Evolutionary conservation across 371 early-diverging fungal species (phyloP), one percentile per base, ranked within the genome.

Genomic region (Mortierella sp.): DNA sequence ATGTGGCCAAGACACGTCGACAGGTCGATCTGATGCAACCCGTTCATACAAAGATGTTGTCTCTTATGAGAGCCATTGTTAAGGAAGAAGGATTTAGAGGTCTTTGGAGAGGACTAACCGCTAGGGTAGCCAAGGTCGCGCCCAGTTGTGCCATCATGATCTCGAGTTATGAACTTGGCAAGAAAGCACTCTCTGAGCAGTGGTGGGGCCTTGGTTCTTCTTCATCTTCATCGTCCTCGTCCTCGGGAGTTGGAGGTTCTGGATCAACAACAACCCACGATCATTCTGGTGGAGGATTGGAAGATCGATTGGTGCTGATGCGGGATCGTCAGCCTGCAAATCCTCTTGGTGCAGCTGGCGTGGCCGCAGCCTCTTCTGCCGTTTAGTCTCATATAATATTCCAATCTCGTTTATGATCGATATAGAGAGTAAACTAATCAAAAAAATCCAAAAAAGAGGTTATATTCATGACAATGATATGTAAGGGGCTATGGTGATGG

Each of bases 101-200:
- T 3, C 78, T 97, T 24, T 94, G 92, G 69, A 73, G 87, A 47
- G 87, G 87, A 14, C 82, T 87, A 34, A 80, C 87, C 0, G 94
- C 97, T 0, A 70, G 98, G 43, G 81, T 97, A 8, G 89, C 91
- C 52, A 97, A 96, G 76, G 92, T 97, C 21, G 96, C 95, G 19
- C 97, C 97, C 17, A 92, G 96, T 9, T 97, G 98, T 79, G 98
- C 96, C 0, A 94, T 98, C 53, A 97, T 97, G 97, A 96, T 98
- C 26, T 90, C 92, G 6, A 83, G 84, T 15, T 94, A 94, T 60
- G 94, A 92, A 79, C 71, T 90, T 55, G 93, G 93, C 11, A 92
- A 92, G 60, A 73, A 73, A 58, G 73, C 73, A 0, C 43, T 73
- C 17, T 73, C 73, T 8, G 73, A 73, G 27, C 67, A 73, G 14